Evolutionary conservation across 495 filamentous ascomycete species (phyloP), one percentile per base, ranked within the genome.

Genomic region (Aspergillus hancockii): DNA sequence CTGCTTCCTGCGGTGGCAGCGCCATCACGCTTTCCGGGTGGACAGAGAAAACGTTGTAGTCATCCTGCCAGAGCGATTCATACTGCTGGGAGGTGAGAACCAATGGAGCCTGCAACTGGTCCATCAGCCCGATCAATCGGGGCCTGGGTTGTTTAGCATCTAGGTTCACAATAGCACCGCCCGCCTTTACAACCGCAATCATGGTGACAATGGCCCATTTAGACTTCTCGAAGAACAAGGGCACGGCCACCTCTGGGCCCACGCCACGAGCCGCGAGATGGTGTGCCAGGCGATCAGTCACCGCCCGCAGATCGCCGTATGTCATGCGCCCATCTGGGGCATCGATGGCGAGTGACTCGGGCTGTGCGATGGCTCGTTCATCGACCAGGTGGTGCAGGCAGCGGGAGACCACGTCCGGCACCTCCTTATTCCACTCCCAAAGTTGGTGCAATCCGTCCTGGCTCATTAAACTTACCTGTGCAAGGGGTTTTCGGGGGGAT

Each of bases 131-230:
- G 74, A 43, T 65, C 21, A 85, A 68, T 12, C 85, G 77, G 2
- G 75, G 75, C 53, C 78, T 70, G 0, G 86, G 84, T 38, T 83
- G 75, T 0, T 70, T 67, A 9, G 80, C 76, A 61, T 88, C 83
- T 8, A 89, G 68, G 0, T 75, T 76, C 3, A 86, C 77, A 64
- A 82, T 82, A 0, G 78, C 83, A 14, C 78, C 81, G 9, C 85
- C 85, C 7, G 84, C 81, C 60, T 81, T 82, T 8, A 81, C 67
- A 9, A 87, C 73, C 0, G 79, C 83, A 3, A 85, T 59, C 63
- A 78, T 73, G 8, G 80, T 67, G 22, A 86, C 72, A 8, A 80
- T 52, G 8, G 75, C 73, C 80, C 78, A 83, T 0, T 68, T 70
- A 0, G 79, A 81, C 57, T 83, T 84, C 23, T 83, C 79, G 30